Percentiles rank a stretch among this genome's conserved stretches.
Conservation (phyloP, 208 protist species). For the Trypanosoma boissoni region DNA sequence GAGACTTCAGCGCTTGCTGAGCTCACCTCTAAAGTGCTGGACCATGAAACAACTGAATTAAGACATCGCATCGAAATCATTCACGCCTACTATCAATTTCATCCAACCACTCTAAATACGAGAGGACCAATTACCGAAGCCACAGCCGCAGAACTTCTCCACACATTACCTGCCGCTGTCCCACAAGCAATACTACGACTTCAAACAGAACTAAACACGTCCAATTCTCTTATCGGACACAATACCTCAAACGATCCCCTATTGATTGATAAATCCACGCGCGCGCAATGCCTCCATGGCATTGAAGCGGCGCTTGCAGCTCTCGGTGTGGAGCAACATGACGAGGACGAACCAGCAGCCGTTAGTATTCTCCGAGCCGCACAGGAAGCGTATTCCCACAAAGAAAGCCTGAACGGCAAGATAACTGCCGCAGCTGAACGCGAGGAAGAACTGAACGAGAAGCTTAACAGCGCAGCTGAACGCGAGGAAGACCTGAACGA, state of each 20-base stretch:
- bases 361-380: slow-evolving; percentile 18
- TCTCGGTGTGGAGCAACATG: slow-evolving; percentile 15
- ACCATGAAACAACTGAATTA: slow-evolving; percentile 11
- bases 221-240: not conserved
- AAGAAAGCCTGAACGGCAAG: slow-evolving; percentile 3
- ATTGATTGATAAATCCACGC: slow-evolving; percentile 24
- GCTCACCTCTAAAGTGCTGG: not conserved
- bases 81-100: slow-evolving; percentile 12
- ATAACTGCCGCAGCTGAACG: not conserved
- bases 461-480: not conserved
- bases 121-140: not conserved
- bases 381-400: slow-evolving; percentile 3
- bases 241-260: not conserved
- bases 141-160: not conserved
- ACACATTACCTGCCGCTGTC: not conserved
- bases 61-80: not conserved
- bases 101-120: not conserved
- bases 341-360: slow-evolving; percentile 15
- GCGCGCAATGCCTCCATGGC: slow-evolving; percentile 28
- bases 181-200: slow-evolving; percentile 2
- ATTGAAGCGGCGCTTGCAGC: slow-evolving; percentile 30
- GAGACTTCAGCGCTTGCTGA: not conserved
- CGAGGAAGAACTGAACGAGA: slow-evolving; percentile 6
- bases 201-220: not conserved
- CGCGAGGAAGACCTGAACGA: not conserved